Evolutionary conservation across 2,329 filamentous ascomycete species (phyloP).

Genomic region (Epichloe baconii): DNA sequence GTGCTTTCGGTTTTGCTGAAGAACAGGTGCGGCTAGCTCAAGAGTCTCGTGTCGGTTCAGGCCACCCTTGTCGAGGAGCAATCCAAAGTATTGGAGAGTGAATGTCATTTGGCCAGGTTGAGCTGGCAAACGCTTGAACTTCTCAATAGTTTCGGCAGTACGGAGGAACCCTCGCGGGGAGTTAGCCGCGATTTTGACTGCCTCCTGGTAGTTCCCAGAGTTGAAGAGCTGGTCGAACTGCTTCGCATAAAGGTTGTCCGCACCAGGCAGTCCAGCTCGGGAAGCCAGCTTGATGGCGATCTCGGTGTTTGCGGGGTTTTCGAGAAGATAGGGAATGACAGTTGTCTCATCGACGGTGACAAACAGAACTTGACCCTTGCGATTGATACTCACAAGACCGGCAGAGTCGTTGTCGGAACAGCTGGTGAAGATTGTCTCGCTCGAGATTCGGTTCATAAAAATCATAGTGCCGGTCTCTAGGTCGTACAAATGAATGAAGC

Average conservation of each 20-base stretch:
- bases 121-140: slow-evolving; percentile 77
- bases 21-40: slow-evolving; percentile 82
- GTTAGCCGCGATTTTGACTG: slow-evolving; percentile 91
- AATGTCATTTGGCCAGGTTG: slow-evolving; percentile 79
- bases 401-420: slow-evolving; percentile 70
- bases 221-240: slow-evolving; percentile 84
- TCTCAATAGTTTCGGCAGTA: slow-evolving; percentile 88
- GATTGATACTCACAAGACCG: slow-evolving; percentile 89
- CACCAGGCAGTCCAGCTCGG: slow-evolving; percentile 82
- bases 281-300: slow-evolving; percentile 95
- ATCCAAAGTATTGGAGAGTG: slow-evolving; percentile 94
- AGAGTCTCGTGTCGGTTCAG: slow-evolving; percentile 90
- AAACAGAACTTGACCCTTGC: slow-evolving; percentile 91
- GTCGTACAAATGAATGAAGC: slow-evolving; percentile 97
- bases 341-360: slow-evolving; percentile 87
- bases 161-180: slow-evolving; percentile 92
- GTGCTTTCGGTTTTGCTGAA: slow-evolving; percentile 89
- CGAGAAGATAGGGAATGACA: slow-evolving; percentile 86
- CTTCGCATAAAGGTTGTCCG: slow-evolving; percentile 82
- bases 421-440: slow-evolving; percentile 97
- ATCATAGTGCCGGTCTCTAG: slow-evolving; percentile 90
- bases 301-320: slow-evolving; percentile 87
- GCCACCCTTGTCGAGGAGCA: slow-evolving; percentile 87
- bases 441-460: slow-evolving; percentile 99
- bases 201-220: slow-evolving; percentile 69